A percentile compares a stretch with the other conserved stretches of the same genome.
Conservation (phyloP, 176 grass and related monocot genomes). For the Thalia dealbata region DNA sequence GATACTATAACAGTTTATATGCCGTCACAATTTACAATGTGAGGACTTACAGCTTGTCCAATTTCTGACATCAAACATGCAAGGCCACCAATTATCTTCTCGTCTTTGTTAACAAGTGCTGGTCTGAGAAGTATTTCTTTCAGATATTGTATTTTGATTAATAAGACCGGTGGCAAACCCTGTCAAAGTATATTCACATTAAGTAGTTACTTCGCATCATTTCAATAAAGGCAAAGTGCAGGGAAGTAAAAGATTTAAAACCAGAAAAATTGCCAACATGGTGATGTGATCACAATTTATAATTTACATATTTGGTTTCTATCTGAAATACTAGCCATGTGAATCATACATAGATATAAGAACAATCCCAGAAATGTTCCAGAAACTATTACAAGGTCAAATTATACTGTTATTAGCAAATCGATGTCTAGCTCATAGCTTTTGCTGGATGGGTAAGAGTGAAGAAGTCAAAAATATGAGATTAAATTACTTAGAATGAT, state of each 20-base stretch:
- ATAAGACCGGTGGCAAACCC: constrained; percentile 67
- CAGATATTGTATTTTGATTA: constrained; percentile 76
- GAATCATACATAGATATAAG: not conserved
- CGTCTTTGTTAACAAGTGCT: constrained; percentile 58
- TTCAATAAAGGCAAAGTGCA: not conserved
- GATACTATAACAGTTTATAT: constrained; percentile 21
- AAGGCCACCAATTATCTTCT: constrained; percentile 75
- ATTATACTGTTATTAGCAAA: no score
- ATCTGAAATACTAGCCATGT: not conserved
- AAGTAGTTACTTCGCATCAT: no score
- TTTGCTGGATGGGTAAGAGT: not conserved
- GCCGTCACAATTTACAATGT: constrained; percentile 17
- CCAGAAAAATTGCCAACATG: not conserved
- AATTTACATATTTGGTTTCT: not conserved
- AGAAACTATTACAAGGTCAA: not conserved
- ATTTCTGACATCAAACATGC: constrained; percentile 85
- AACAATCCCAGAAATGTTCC: not conserved
- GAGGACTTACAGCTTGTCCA: constrained; percentile 74
- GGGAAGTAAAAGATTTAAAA: no score
- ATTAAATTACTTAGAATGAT: not conserved
- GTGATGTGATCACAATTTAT: not conserved
- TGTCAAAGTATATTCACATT: constrained; percentile 16
- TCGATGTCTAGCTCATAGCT: no score
- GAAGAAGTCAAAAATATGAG: not conserved
- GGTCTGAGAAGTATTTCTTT: constrained; percentile 72